phyloP scores from a whole-genome alignment of 495 filamentous ascomycete species.

The Neurospora sp. region DNA sequence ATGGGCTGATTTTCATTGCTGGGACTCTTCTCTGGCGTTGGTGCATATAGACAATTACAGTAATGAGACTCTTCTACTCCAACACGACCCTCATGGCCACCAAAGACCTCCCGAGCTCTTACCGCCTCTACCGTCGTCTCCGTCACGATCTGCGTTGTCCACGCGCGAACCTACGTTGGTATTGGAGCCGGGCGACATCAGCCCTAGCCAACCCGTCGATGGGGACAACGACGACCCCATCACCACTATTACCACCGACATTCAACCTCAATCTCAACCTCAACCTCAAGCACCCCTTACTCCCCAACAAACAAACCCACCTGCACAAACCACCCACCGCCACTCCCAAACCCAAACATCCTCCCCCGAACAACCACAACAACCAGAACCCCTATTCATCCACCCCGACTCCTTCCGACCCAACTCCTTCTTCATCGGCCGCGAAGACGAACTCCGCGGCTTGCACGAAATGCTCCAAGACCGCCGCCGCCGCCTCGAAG shows the following conservation, averaged over 20 bases:
- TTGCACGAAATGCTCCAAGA: slow-evolving; percentile 61
- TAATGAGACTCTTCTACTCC: slow-evolving; percentile 26
- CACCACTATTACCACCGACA: neutral
- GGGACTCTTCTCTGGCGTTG: slow-evolving; percentile 4
- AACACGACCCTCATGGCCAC: neutral
- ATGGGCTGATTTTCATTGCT: slow-evolving; percentile 23
- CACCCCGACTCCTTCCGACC: slow-evolving; percentile 68
- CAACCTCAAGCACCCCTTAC: neutral
- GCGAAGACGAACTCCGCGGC: slow-evolving; percentile 57
- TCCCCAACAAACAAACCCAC: neutral
- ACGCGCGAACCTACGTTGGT: slow-evolving; percentile 2
- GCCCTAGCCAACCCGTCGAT: neutral
- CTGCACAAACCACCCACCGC: neutral
- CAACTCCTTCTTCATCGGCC: slow-evolving; percentile 67
- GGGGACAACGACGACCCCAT: neutral
- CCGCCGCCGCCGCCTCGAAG: slow-evolving; percentile 47
- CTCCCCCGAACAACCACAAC: neutral
- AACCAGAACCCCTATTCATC: slow-evolving; percentile 43
- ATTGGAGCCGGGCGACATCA: neutral
- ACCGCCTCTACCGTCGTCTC: neutral
- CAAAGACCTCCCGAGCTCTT: neutral
- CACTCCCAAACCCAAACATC: neutral
- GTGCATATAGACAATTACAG: slow-evolving; percentile 21
- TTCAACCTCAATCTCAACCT: neutral
- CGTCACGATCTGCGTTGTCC: neutral